Conservation (phyloP, 2,329 filamentous ascomycete genomes). For the Pseudocercospora vitis region DNA sequence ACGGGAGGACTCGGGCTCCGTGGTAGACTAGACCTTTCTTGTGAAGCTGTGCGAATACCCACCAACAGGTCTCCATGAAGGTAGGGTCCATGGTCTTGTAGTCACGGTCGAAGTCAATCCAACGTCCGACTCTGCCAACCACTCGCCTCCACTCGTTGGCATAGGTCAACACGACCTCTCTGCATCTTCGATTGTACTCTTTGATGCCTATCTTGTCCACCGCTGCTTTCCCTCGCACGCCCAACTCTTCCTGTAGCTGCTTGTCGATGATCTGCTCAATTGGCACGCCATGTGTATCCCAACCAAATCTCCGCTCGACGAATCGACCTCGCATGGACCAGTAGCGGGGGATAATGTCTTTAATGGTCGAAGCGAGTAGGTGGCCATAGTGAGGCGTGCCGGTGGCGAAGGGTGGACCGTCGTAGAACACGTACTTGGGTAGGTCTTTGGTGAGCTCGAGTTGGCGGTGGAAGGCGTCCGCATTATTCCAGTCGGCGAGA, state of each 20-base stretch:
- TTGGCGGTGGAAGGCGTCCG: conserved; percentile 85
- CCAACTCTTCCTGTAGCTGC: conserved; percentile 62
- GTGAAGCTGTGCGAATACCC: conserved; percentile 92
- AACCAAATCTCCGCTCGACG: conserved; percentile 89
- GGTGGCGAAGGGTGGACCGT: conserved; percentile 61
- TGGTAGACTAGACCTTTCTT: conserved; percentile 89
- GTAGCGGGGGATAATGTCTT: conserved; percentile 93
- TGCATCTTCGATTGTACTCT: conserved; percentile 89
- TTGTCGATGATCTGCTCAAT: conserved; percentile 99
- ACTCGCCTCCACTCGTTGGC: conserved; percentile 83
- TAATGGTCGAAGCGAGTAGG: conserved; percentile 87
- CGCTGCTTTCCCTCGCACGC: conserved; percentile 82
- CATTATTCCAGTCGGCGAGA: conserved; percentile 84
- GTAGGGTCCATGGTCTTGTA: conserved; percentile 97
- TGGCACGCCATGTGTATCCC: conserved; percentile 92
- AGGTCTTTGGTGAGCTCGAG: conserved; percentile 81
- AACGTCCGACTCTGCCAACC: conserved; percentile 83
- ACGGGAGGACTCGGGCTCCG: conserved; percentile 90
- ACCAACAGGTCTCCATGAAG: conserved; percentile 97
- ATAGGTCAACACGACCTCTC: conserved; percentile 90
- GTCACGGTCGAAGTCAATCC: conserved; percentile 98
- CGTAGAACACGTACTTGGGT: conserved; percentile 88
- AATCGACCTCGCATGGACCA: conserved; percentile 97
- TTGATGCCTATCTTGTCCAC: conserved; percentile 82
- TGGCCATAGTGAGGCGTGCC: conserved; percentile 70